Conservation (phyloP, 306 rosid species). For the Ceratonia siliqua region DNA sequence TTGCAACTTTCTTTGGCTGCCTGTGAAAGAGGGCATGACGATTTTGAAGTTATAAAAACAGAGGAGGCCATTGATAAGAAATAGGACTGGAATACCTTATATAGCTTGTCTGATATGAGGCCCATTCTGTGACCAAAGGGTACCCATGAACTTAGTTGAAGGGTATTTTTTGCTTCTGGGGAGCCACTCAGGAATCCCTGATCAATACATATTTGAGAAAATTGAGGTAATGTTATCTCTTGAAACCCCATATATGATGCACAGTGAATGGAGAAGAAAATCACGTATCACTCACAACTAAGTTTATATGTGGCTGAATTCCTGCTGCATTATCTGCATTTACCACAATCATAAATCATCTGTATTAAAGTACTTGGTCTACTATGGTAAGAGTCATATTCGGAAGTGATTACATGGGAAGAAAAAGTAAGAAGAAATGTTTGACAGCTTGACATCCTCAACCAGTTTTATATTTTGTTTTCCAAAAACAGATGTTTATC, state of each 20-base stretch:
- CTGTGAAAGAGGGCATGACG: background rate
- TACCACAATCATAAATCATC: background rate
- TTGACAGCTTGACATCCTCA: background rate
- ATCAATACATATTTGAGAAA: background rate
- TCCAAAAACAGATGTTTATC: too few species aligned
- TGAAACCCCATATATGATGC: background rate
- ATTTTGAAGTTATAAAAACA: too few species aligned
- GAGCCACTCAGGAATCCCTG: slow-evolving; percentile 23
- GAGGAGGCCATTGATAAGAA: background rate
- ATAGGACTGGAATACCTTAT: background rate
- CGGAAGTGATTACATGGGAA: background rate
- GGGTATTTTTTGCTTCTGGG: background rate
- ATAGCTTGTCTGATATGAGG: slow-evolving; percentile 24
- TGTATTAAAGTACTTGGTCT: too few species aligned
- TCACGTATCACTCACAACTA: background rate
- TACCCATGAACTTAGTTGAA: background rate
- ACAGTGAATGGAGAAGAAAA: background rate
- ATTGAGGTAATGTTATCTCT: background rate
- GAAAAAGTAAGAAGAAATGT: background rate
- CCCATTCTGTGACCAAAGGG: background rate
- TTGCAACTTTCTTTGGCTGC: slow-evolving; percentile 22
- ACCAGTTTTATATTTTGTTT: background rate
- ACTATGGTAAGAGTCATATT: background rate
- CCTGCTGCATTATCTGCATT: background rate
- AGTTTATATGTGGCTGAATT: background rate